These are phyloP conservation scores for Neodidymelliopsis sp. DNA, from an alignment of 2,329 filamentous ascomycete species.

Conservation along the genomic window DNA sequence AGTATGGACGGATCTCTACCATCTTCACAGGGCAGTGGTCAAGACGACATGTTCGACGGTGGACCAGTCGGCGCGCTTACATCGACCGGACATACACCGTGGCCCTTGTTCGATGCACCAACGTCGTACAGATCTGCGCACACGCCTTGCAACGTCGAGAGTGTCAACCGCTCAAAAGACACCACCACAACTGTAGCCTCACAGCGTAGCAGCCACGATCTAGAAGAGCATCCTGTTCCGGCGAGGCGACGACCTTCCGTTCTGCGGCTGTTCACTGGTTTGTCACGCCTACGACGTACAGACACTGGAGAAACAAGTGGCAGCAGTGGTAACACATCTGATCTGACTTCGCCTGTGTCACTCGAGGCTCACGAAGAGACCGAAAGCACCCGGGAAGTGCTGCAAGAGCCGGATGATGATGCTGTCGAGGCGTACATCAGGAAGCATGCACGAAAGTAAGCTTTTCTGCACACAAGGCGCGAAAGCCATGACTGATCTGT, in stretches of 20 bases:
- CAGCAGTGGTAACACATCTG: constrained; percentile 12
- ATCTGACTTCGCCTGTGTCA: not conserved
- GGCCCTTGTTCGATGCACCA: constrained; percentile 22
- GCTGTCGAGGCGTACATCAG: constrained; percentile 23
- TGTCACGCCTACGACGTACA: constrained; percentile 32
- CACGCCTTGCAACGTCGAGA: not conserved
- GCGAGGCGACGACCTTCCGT: constrained; percentile 29
- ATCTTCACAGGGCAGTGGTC: constrained; percentile 23
- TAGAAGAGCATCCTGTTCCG: constrained; percentile 1
- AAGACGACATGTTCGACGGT: constrained; percentile 12
- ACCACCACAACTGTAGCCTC: constrained; percentile 18
- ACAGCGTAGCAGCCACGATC: constrained; percentile 8
- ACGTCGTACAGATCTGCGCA: not conserved
- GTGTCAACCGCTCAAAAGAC: constrained; percentile 9
- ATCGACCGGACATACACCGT: constrained; percentile 8
- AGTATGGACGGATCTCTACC: constrained; percentile 26
- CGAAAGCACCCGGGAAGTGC: not conserved
- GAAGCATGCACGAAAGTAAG: constrained; percentile 29
- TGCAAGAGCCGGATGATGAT: constrained; percentile 12
- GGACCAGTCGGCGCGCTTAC: constrained; percentile 12
- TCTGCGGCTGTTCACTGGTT: constrained; percentile 28
- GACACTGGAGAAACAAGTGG: constrained; percentile 24
- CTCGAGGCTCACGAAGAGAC: constrained; percentile 3
- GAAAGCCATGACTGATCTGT: not conserved
- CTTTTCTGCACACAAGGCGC: not conserved